Evolutionary conservation across 2,329 filamentous ascomycete species (phyloP), one percentile per base, ranked within the genome.

Genomic region (Thermothelomyces thermophilus): DNA sequence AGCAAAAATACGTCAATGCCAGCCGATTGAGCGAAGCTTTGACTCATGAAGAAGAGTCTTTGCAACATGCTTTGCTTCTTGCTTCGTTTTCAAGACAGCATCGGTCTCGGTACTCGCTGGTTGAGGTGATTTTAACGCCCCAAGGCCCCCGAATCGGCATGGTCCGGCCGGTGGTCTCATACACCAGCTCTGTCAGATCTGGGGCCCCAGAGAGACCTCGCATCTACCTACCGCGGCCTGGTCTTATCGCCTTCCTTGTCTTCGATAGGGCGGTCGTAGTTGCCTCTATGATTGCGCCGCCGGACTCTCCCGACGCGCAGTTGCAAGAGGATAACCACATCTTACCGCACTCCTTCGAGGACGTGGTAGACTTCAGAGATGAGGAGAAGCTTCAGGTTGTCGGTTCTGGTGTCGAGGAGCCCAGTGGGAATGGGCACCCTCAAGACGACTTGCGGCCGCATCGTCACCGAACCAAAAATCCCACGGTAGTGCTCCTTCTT

Each of bases 211-310:
- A 65, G 16, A 70, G 74, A 55, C 85, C 88, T 37, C 80, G 80
- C 48, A 64, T 98, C 16, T 83, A 91, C 54, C 73, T 97, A 14
- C 90, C 93, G 5, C 80, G 79, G 44, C 86, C 89, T 14, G 83
- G 82, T 9, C 77, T 93, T 35, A 86, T 90, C 20, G 90, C 88
- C 6, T 95, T 90, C 63, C 68, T 93, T 34, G 75, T 91, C 1
- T 90, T 96, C 58, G 84, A 86, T 50, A 80, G 84, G 55, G 87
- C 88, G 3, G 76, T 93, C 22, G 79, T 93, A 17, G 70, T 97
- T 22, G 76, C 86, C 7, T 95, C 90, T 0, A 77, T 95, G 41
- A 76, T 78, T 2, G 76, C 76, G 43, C 73, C 78, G 1, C 79
- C 82, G 13, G 82, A 87, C 37, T 84, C 83, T 2, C 87, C 88